Conservation (phyloP, 352 stramenopile species). For the Albugo candida region DNA sequence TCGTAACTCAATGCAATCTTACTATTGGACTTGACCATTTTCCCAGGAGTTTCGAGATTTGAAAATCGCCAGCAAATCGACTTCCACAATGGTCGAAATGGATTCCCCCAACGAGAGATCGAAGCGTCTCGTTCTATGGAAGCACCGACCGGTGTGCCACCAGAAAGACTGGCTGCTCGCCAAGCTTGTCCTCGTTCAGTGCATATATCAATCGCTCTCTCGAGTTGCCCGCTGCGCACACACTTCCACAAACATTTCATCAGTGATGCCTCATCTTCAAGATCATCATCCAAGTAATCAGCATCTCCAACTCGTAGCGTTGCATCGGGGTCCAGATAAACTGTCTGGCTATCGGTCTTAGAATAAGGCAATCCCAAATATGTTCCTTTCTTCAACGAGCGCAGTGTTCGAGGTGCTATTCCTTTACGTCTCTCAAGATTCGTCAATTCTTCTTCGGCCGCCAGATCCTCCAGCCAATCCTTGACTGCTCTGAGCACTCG, state of each 20-base stretch:
- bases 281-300: conserved; percentile 45
- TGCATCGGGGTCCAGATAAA: conserved; percentile 54
- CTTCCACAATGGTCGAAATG: conserved; percentile 67
- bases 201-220: conserved; percentile 52
- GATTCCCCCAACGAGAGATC: conserved; percentile 64
- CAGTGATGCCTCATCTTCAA: conserved; percentile 59
- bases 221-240: conserved; percentile 36
- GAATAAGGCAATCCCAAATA: conserved; percentile 16
- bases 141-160: conserved; percentile 31
- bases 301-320: conserved; percentile 40
- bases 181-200: conserved; percentile 52
- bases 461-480: conserved; percentile 64
- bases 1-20: conserved; percentile 51
- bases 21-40: conserved; percentile 43
- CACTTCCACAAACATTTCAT: conserved; percentile 59
- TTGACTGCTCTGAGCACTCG: conserved; percentile 55
- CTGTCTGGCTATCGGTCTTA: not conserved
- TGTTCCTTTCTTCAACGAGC: conserved; percentile 3
- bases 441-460: conserved; percentile 36
- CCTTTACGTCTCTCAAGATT: conserved; percentile 33
- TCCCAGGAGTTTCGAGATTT: conserved; percentile 13
- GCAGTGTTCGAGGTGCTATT: conserved; percentile 8
- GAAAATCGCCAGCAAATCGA: conserved; percentile 71
- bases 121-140: conserved; percentile 27
- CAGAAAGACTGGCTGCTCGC: conserved; percentile 57